phyloP scores from a whole-genome alignment of 1,139 yeast genomes.

The Debaryomyces udenii region DNA sequence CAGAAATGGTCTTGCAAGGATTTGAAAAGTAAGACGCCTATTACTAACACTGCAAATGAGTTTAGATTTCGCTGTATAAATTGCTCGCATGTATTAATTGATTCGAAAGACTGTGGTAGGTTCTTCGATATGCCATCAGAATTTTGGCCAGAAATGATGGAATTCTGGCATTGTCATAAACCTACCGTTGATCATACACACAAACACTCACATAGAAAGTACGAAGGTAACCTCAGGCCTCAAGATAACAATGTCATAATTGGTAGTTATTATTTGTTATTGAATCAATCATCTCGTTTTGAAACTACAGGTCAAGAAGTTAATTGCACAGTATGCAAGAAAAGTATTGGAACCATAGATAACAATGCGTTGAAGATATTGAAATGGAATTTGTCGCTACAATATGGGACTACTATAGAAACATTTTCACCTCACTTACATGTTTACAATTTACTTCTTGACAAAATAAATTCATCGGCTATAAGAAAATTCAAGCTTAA shows the following conservation, averaged over 20 bases:
- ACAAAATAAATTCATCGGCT: conserved; percentile 51
- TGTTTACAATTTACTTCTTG: conserved; percentile 43
- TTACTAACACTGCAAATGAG: conserved; percentile 24
- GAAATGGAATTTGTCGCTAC: conserved; percentile 63
- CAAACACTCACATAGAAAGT: conserved; percentile 23
- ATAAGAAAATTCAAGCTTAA: conserved; percentile 60
- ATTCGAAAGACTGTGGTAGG: conserved; percentile 28
- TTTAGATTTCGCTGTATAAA: conserved; percentile 38
- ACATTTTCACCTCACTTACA: conserved; percentile 36
- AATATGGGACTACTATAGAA: conserved; percentile 22
- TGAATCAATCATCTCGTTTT: conserved; percentile 26
- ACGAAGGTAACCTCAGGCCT: conserved; percentile 50
- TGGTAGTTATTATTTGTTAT: conserved; percentile 60
- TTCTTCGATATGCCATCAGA: conserved; percentile 85
- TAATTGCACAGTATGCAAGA: conserved; percentile 34
- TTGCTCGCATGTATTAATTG: conserved; percentile 33
- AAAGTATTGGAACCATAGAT: conserved; percentile 36
- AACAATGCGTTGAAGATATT: conserved; percentile 37
- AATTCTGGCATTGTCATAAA: conserved; percentile 97
- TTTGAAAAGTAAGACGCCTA: conserved; percentile 35
- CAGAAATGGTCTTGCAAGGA: conserved; percentile 47
- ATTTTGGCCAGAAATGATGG: conserved; percentile 94
- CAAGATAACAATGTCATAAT: conserved; percentile 45
- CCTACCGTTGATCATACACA: conserved; percentile 47
- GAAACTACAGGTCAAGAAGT: conserved; percentile 13